These are phyloP conservation scores for Fusarium napiforme DNA, from an alignment of 2,329 filamentous ascomycete genomes.

Conservation along the genomic window DNA sequence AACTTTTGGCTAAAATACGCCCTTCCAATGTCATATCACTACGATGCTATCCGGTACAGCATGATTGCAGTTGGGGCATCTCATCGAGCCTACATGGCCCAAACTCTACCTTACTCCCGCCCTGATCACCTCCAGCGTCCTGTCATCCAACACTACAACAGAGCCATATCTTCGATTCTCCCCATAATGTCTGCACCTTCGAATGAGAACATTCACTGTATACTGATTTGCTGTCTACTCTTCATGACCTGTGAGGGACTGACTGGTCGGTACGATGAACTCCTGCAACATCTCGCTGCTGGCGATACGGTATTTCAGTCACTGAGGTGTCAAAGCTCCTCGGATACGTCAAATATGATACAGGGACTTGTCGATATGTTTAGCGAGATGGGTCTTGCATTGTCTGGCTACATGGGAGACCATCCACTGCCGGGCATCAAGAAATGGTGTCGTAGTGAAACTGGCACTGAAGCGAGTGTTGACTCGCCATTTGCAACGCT, in stretches of 20 bases:
- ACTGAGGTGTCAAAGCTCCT: not conserved
- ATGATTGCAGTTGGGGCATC: constrained; percentile 17
- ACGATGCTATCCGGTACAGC: constrained; percentile 6
- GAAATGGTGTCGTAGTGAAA: not conserved
- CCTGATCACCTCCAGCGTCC: not conserved
- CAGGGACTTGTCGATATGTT: not conserved
- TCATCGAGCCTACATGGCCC: constrained; percentile 7
- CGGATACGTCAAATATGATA: not conserved
- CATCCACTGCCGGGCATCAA: not conserved
- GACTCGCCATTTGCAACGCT: not conserved
- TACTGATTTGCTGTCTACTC: constrained; percentile 1
- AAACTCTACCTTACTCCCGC: not conserved
- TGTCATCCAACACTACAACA: constrained; percentile 19
- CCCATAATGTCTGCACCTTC: not conserved
- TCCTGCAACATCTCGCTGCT: not conserved
- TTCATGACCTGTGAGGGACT: constrained; percentile 12
- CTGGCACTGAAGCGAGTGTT: accelerated
- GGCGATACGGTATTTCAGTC: constrained; percentile 6
- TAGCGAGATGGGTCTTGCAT: not conserved
- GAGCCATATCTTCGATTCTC: constrained; percentile 3
- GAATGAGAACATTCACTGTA: not conserved
- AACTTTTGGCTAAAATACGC: constrained; percentile 12
- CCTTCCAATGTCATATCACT: constrained; percentile 10
- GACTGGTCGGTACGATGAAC: constrained; percentile 5
- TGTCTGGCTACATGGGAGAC: not conserved